Percentiles rank a stretch among this genome's conserved stretches.
Evolutionary conservation across 2,329 filamentous ascomycete genomes (phyloP).

Genomic region (Monosporascus sp.): DNA sequence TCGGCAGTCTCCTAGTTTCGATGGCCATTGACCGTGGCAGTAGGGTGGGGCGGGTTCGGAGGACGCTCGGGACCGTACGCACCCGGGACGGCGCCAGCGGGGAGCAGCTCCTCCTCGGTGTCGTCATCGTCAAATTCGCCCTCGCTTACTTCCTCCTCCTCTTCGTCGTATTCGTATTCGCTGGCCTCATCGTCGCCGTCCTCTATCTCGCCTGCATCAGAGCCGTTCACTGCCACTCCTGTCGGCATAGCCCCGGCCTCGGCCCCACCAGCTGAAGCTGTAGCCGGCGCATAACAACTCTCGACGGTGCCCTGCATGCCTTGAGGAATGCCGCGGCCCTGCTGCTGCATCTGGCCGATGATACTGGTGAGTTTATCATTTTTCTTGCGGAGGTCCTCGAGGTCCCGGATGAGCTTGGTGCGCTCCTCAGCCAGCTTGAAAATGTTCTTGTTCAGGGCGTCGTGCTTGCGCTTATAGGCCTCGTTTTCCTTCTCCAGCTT

Average conservation of each 20-base stretch:
- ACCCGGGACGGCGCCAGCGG: slow-evolving; percentile 11
- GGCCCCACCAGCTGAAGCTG: not conserved
- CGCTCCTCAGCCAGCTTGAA: slow-evolving; percentile 96
- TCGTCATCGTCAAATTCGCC: slow-evolving; percentile 44
- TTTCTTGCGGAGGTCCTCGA: slow-evolving; percentile 77
- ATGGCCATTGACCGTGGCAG: slow-evolving; percentile 24
- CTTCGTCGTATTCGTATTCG: slow-evolving; percentile 61
- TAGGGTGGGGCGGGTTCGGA: slow-evolving; percentile 2
- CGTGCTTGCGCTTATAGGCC: slow-evolving; percentile 84
- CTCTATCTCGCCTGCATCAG: slow-evolving; percentile 59
- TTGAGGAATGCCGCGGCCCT: slow-evolving; percentile 72
- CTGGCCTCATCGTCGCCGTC: slow-evolving; percentile 55
- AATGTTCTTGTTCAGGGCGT: slow-evolving; percentile 89
- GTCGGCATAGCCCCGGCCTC: not conserved
- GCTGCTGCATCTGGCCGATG: slow-evolving; percentile 93
- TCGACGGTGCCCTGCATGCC: slow-evolving; percentile 58
- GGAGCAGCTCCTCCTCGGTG: slow-evolving; percentile 43
- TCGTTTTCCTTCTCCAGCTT: slow-evolving; percentile 95
- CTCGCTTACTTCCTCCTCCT: slow-evolving; percentile 36
- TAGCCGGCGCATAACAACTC: slow-evolving; percentile 44
- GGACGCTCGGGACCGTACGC: slow-evolving; percentile 24
- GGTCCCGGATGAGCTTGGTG: slow-evolving; percentile 65
- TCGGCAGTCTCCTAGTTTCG: slow-evolving; percentile 5
- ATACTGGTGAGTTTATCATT: slow-evolving; percentile 89
- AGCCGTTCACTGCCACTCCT: slow-evolving; percentile 54